Conservation (phyloP, 768 basidiomycete genomes). For the Hortiboletus flavorubellus region DNA sequence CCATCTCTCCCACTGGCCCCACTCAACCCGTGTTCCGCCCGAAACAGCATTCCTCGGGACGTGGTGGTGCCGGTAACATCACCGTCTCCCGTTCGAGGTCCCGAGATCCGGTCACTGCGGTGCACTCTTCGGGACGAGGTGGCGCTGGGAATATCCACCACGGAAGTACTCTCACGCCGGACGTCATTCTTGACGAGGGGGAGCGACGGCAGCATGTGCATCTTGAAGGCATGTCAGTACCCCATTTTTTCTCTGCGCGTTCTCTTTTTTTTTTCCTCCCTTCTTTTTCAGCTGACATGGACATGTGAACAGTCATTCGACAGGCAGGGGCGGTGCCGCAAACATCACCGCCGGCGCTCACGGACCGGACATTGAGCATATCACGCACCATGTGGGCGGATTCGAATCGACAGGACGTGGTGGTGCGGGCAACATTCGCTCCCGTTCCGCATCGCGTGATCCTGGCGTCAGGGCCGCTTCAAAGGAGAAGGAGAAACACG, state of each 20-base stretch:
- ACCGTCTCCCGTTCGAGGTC: conserved; percentile 48
- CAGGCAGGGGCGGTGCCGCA: conserved; percentile 65
- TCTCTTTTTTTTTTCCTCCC: background rate
- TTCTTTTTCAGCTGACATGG: background rate
- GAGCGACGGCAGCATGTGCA: conserved; percentile 31
- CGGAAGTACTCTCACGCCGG: conserved; percentile 24
- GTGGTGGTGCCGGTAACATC: conserved; percentile 67
- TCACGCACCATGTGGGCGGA: conserved; percentile 22
- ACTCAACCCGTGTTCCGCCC: background rate
- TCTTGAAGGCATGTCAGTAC: conserved; percentile 41
- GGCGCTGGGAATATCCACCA: conserved; percentile 56
- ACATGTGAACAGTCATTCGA: conserved; percentile 51
- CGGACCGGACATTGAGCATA: conserved; percentile 38
- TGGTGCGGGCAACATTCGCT: conserved; percentile 58
- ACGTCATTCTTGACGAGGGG: conserved; percentile 30
- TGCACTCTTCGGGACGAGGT: conserved; percentile 58
- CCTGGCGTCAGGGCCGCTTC: conserved; percentile 21
- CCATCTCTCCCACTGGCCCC: background rate
- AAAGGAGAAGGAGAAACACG: conserved; percentile 32
- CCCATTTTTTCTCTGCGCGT: background rate
- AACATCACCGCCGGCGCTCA: conserved; percentile 47
- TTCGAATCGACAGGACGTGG: conserved; percentile 54
- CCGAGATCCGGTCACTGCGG: conserved; percentile 31
- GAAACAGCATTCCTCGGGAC: conserved; percentile 54
- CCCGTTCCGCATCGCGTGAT: conserved; percentile 35